Base-by-base conservation (phyloP, 2,329 filamentous ascomycete species). In the Calonectria pseudoreteaudii region DNA sequence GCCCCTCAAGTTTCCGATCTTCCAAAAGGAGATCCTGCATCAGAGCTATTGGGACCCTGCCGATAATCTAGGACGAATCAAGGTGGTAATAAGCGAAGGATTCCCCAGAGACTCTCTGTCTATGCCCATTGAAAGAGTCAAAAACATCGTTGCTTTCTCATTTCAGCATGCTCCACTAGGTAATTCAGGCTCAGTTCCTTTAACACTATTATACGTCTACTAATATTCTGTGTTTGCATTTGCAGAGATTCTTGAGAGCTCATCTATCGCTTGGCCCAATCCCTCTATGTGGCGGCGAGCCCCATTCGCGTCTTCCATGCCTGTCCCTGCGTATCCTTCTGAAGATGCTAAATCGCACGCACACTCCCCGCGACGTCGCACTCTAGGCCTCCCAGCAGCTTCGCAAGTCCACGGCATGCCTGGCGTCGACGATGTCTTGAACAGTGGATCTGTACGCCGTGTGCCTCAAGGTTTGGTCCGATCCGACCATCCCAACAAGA, bases 141-240 rank as follows among this genome's bases (percentile, higher is more conserved):
- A 93, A 80, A 94, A 96, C 79, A 84, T 95, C 56, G 90, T 95
- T 30, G 90, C 90, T 18, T 97, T 98, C 83, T 93, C 95, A 1
- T 98, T 97, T 79, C 94, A 97, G 80, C 94, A 97, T 86, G 95
- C 94, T 41, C 95, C 95, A 1, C 85, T 94, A 69, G 89, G 95
- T 96, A 86, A 77, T 88, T 84, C 34, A 1, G 13, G 23, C 56
- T 41, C 18, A 6, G 2, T 28, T 23, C 23, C 31, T 62, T 7
- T 36, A 30, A 26, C n/a, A 1, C 11, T 28, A 23, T 11, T 5
- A 28, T 41, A 8, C n/a, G 1, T 13, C 18, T 62, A 10, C 56
- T 62, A 62, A 62, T 20, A 28, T 38, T 38, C 34, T 41, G 11
- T 23, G 14, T 28, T 41, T n/a, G 10, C 23, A 20, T 23, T 58